Conservation (phyloP, 805 yeast species). For the Wickerhamomyces mucosus region DNA sequence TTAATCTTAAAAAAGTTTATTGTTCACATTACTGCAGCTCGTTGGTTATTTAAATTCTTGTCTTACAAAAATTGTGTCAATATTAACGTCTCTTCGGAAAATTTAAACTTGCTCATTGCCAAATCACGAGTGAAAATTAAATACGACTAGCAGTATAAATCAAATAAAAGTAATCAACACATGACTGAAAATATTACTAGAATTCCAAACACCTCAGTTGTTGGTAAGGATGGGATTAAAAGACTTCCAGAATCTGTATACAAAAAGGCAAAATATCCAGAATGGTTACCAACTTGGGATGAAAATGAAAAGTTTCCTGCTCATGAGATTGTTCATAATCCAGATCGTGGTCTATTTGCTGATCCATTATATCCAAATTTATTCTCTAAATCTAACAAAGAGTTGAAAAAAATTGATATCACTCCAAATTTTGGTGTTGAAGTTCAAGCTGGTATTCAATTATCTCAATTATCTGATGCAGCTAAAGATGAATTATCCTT, state of each 20-base stretch:
- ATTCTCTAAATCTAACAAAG: background rate
- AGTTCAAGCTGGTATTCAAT: constrained; percentile 41
- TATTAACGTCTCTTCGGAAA: too few species aligned
- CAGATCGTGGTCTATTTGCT: background rate
- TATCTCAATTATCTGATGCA: constrained; percentile 37
- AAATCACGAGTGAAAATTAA: too few species aligned
- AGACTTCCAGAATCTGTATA: constrained; percentile 13
- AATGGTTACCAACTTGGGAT: constrained; percentile 54
- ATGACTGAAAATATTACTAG: too few species aligned
- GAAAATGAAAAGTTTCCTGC: constrained; percentile 40
- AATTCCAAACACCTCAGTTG: too few species aligned
- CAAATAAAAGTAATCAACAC: too few species aligned
- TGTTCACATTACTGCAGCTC: too few species aligned
- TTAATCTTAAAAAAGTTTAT: too few species aligned
- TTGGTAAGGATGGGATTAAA: background rate
- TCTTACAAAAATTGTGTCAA: too few species aligned
- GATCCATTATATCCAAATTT: background rate
- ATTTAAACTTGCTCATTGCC: too few species aligned
- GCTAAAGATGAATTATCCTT: constrained; percentile 65
- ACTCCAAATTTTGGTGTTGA: constrained; percentile 61
- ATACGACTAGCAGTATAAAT: too few species aligned
- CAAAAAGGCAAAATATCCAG: constrained; percentile 31
- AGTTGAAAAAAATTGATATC: background rate
- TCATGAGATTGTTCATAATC: constrained; percentile 31
- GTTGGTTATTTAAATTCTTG: too few species aligned